Percentiles rank a stretch among this genome's conserved stretches.
Evolutionary conservation across 2,329 filamentous ascomycete species (phyloP).

Genomic region (Microcyclospora tardicrescens): DNA sequence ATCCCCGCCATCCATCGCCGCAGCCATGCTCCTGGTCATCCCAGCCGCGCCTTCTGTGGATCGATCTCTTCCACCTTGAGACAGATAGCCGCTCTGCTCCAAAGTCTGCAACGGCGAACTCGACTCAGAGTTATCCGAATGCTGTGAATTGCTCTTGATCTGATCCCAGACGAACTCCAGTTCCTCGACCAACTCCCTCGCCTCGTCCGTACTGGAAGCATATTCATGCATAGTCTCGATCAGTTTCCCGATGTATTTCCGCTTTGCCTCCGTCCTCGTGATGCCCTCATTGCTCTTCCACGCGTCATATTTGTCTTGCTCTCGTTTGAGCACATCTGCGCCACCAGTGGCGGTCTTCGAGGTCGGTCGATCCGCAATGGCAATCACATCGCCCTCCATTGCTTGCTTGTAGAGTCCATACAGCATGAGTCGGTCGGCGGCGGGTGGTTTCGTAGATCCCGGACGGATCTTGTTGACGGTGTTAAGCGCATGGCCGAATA

Average conservation of each 20-base stretch:
- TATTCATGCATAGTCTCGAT: conserved; percentile 97
- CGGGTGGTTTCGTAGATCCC: conserved; percentile 75
- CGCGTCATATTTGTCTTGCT: conserved; percentile 54
- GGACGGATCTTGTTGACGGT: conserved; percentile 97
- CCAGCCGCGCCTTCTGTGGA: background rate
- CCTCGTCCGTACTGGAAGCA: conserved; percentile 72
- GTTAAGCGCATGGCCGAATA: conserved; percentile 97
- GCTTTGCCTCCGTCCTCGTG: conserved; percentile 82
- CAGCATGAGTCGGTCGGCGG: conserved; percentile 71
- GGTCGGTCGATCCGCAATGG: conserved; percentile 76
- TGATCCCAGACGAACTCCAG: conserved; percentile 99
- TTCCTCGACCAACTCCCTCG: conserved; percentile 75
- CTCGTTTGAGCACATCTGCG: conserved; percentile 15
- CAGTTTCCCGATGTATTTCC: conserved; percentile 80
- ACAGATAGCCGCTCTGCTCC: conserved; percentile 23
- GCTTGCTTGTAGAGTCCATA: conserved; percentile 99
- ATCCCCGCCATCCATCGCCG: conserved; percentile 13
- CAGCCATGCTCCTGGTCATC: conserved; percentile 7
- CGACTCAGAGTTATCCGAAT: conserved; percentile 16
- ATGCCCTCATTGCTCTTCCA: conserved; percentile 83
- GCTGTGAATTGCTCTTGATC: conserved; percentile 58
- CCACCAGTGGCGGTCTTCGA: conserved; percentile 5
- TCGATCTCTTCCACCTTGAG: background rate
- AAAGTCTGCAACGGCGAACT: conserved; percentile 17
- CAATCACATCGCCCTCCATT: conserved; percentile 95